A percentile compares a stretch with the other conserved stretches of the same genome.
Evolutionary conservation across 352 stramenopile genomes (phyloP).

Genomic region (Phytophthora nicotianae): DNA sequence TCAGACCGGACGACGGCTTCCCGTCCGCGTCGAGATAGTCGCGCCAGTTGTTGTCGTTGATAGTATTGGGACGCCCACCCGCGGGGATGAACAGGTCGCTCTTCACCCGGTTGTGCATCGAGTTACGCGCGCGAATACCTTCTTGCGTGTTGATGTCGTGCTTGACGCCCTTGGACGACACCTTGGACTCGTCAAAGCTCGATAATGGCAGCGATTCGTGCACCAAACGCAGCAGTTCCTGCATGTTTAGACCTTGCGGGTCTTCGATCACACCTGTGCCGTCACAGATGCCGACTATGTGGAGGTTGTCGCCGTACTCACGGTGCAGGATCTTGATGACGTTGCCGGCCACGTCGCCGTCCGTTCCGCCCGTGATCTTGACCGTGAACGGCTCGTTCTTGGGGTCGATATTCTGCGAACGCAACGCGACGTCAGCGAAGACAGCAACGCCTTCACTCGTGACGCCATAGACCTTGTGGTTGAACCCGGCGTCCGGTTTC

Average conservation of each 20-base stretch:
- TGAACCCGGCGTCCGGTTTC: constrained; percentile 85
- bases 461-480: constrained; percentile 89
- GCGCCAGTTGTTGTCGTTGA: constrained; percentile 88
- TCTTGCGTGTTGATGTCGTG: constrained; percentile 83
- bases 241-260: constrained; percentile 93
- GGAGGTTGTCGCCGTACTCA: constrained; percentile 93
- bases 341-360: constrained; percentile 98
- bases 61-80: constrained; percentile 81
- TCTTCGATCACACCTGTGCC: constrained; percentile 95
- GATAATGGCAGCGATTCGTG: constrained; percentile 91
- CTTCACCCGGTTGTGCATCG: constrained; percentile 96
- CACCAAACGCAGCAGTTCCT: constrained; percentile 95
- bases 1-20: constrained; percentile 81
- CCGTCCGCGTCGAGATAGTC: constrained; percentile 70
- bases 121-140: constrained; percentile 95
- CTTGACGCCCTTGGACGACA: constrained; percentile 60
- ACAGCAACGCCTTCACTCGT: constrained; percentile 85
- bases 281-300: constrained; percentile 93
- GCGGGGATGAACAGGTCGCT: constrained; percentile 87
- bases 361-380: constrained; percentile 94
- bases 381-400: constrained; percentile 76
- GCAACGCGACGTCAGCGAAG: constrained; percentile 78
- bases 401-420: constrained; percentile 80
- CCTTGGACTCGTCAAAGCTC: constrained; percentile 61
- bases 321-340: constrained; percentile 97